Conservation (phyloP, 2,329 filamentous ascomycete genomes). For the Pseudogymnoascus sp. region DNA sequence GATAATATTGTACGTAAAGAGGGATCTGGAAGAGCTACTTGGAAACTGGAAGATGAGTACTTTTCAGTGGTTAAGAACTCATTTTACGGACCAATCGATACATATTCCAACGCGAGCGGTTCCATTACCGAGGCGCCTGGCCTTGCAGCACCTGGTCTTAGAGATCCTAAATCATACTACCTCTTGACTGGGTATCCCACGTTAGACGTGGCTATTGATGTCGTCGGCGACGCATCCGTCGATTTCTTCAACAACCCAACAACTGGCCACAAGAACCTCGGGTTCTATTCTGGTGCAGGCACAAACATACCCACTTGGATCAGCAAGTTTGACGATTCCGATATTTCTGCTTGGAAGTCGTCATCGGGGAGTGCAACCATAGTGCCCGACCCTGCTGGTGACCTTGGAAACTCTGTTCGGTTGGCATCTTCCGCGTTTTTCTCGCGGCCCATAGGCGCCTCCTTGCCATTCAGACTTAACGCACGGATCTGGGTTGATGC, state of each 20-base stretch:
- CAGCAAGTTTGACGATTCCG: background rate
- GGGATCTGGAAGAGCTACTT: background rate
- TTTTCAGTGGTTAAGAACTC: background rate
- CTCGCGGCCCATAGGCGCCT: background rate
- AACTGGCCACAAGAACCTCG: background rate
- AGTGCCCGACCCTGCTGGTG: background rate
- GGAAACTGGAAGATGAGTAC: background rate
- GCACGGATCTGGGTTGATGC: background rate
- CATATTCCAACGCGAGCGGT: background rate
- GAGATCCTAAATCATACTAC: background rate
- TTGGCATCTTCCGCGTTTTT: background rate
- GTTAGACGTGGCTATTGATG: background rate
- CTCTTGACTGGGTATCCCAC: background rate
- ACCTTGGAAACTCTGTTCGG: background rate
- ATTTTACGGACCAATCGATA: background rate
- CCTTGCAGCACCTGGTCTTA: background rate
- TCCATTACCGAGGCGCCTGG: background rate
- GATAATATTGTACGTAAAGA: background rate
- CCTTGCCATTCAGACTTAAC: background rate
- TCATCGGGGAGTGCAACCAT: background rate
- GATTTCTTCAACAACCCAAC: background rate
- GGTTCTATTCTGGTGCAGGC: background rate
- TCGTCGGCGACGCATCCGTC: background rate
- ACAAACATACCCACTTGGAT: background rate
- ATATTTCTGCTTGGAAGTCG: background rate